A percentile compares a stretch with the other conserved stretches of the same genome.
phyloP scores from a whole-genome alignment of 441 rosid species.

The Codiaeum variegatum region DNA sequence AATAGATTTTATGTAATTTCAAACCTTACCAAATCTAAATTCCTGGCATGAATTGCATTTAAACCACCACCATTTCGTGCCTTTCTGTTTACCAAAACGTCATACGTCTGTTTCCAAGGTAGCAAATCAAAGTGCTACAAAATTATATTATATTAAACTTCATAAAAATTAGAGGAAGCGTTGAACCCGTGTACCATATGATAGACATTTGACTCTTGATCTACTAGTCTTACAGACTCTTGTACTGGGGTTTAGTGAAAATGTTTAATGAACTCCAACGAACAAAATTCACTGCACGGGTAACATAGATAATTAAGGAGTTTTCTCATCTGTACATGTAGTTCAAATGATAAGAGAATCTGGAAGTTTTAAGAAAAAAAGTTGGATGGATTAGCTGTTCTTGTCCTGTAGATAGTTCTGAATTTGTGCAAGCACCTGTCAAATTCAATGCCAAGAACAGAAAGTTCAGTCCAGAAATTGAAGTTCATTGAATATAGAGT shows the following conservation, averaged over 20 bases:
- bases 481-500: neutral
- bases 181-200: too few relatives aligned
- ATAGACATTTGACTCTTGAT: too few relatives aligned
- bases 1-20: too few relatives aligned
- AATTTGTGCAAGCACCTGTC: conserved; percentile 38
- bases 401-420: conserved; percentile 18
- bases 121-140: neutral
- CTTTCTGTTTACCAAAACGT: neutral
- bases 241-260: too few relatives aligned
- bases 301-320: neutral
- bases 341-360: neutral
- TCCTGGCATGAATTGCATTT: neutral
- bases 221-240: too few relatives aligned
- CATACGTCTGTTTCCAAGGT: neutral
- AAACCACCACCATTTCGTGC: neutral
- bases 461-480: neutral
- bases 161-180: too few relatives aligned
- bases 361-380: neutral
- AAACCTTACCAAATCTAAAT: too few relatives aligned
- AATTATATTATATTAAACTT: neutral
- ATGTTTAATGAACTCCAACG: neutral
- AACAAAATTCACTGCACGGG: neutral
- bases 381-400: neutral
- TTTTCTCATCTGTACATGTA: neutral
- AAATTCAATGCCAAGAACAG: conserved; percentile 6